Base-by-base conservation (phyloP, 192 early-diverging fungal genomes). In the Backusella tuberculispora region DNA sequence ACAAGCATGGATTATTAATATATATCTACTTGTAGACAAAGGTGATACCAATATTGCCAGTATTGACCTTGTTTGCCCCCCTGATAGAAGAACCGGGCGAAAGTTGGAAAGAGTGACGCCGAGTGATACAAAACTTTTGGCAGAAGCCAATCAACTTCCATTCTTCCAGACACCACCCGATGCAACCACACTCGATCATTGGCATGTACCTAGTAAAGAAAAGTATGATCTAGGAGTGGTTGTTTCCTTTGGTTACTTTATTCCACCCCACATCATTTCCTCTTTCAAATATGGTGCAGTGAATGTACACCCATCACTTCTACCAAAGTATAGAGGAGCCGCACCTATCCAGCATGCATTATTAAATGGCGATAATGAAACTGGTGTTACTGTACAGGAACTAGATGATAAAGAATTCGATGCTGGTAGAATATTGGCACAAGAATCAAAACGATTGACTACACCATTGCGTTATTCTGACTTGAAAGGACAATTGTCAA, bases 301-400 rank as follows among this genome's bases (percentile, higher is more conserved):
- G 43, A 98, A 98, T 76, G 89, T 97, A 5, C 97, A 98, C 74
- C 97, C 97, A n/a, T 97, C 96, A 10, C 81, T 98, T 43, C 80
- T 98, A 45, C 97, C 97, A 40, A 89, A 89, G 85, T 97, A 96
- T 78, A 90, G 97, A n/a, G 97, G 97, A 17, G 91, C 97, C 14
- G 89, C 97, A 12, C 97, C 97, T 10, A 86, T 98, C 56, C 94
- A 98, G 72, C 84, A 94, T 19, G 83, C 96, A 0, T 92, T 98
- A 38, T 44, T 97, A 56, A 89, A 95, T 68, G 86, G 88, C 34
- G 97, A 95, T 56, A 67, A 69, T 12, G 78, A 81, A 48, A 89
- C 94, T 0, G 97, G 97, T 1, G 90, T 96, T 8, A 92, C 95
- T 8, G 92, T 98, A 34, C 95, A 96, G 72, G 92, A 96, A 72